Percentiles rank a stretch among this genome's conserved stretches.
Conservation (phyloP, 83 land plant genomes). For the Thuja plicata region DNA sequence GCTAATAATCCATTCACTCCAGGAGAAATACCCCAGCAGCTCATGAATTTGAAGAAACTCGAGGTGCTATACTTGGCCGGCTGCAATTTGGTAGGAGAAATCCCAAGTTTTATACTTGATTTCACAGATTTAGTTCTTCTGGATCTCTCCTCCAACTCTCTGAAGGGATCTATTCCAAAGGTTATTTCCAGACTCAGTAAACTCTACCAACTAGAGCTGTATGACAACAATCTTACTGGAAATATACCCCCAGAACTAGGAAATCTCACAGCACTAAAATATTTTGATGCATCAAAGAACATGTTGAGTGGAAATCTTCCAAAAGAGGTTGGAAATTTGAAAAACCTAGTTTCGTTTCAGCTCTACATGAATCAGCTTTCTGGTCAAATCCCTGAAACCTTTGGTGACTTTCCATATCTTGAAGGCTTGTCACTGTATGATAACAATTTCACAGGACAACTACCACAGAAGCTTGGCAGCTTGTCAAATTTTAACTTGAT, state of each 20-base stretch:
- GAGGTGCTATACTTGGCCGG: conserved; percentile 32
- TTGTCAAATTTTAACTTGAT: conserved; percentile 41
- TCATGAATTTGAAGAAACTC: conserved; percentile 53
- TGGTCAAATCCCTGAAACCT: conserved; percentile 21
- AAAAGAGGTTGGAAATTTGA: conserved; percentile 8
- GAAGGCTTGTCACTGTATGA: conserved; percentile 12
- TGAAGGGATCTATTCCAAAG: conserved; percentile 48
- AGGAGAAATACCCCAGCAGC: conserved; percentile 36
- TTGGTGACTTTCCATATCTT: conserved; percentile 16
- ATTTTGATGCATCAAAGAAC: conserved; percentile 15
- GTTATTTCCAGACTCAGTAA: conserved; percentile 28
- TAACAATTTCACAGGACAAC: conserved; percentile 38
- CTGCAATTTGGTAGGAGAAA: conserved; percentile 45
- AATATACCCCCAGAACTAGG: conserved; percentile 21
- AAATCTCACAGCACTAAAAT: conserved; percentile 2
- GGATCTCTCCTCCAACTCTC: conserved; percentile 42
- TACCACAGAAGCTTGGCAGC: conserved; percentile 58
- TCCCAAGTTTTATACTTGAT: conserved; percentile 36
- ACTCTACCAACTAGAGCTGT: conserved; percentile 37
- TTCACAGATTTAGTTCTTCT: conserved; percentile 28
- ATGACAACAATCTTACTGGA: conserved; percentile 38
- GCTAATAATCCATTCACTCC: conserved; percentile 41
- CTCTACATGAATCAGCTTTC: conserved; percentile 13
- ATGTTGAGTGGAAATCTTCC: conserved; percentile 17
- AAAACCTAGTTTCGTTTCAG: neutral